Percentiles rank a stretch among this genome's conserved stretches.
phyloP scores from a whole-genome alignment of 164 flowering plant genomes.

The Stephania japonica region DNA sequence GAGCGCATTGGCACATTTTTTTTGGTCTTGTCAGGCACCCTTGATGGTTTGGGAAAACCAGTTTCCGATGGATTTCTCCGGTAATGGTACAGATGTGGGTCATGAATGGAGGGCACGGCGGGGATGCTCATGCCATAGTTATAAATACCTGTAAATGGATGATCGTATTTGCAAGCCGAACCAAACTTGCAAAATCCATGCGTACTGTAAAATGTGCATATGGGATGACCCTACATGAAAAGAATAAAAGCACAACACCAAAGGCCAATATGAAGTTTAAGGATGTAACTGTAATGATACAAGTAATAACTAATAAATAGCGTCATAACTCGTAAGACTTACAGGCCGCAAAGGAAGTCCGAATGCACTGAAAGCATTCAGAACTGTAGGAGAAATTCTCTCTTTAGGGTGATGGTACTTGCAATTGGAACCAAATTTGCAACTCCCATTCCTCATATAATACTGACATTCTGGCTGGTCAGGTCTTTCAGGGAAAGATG shows the following conservation, averaged over 20 bases:
- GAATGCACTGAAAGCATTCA: constrained; percentile 37
- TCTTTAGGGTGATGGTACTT: constrained; percentile 75
- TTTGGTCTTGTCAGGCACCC: constrained; percentile 6
- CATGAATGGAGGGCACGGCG: constrained; percentile 22
- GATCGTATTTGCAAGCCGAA: constrained; percentile 67
- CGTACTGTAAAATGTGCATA: constrained; percentile 27
- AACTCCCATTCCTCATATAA: constrained; percentile 68
- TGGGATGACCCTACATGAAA: constrained; percentile 19
- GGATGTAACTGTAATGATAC: not conserved
- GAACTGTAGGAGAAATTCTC: constrained; percentile 34
- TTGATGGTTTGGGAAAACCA: constrained; percentile 24
- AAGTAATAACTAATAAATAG: not conserved
- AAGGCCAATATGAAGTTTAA: constrained; percentile 2
- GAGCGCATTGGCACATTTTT: constrained; percentile 20
- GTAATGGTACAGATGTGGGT: constrained; percentile 26
- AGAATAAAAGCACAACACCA: not conserved
- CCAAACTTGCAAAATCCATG: constrained; percentile 57
- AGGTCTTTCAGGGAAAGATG: constrained; percentile 62
- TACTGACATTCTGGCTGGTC: constrained; percentile 78
- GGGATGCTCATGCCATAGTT: constrained; percentile 34
- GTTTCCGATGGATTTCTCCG: constrained; percentile 28
- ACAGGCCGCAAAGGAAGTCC: constrained; percentile 79
- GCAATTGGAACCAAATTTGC: constrained; percentile 82
- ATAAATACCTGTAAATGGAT: constrained; percentile 42
- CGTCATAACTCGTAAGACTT: constrained; percentile 22